These are phyloP conservation scores for Lentinula detonsa DNA, from an alignment of 768 basidiomycete genomes.

Conservation along the genomic window DNA sequence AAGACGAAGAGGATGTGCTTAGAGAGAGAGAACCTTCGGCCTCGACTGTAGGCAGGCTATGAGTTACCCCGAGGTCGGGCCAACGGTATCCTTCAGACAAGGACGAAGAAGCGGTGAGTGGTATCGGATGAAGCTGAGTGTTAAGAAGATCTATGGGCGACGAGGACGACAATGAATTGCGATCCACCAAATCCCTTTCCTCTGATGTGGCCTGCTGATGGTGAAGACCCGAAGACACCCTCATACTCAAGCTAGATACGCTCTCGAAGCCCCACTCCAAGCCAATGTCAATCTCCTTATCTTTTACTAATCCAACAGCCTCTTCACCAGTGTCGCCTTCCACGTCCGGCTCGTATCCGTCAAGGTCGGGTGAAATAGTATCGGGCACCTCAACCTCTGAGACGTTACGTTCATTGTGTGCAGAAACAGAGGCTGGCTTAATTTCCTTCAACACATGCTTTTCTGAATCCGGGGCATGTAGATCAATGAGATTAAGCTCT, in stretches of 20 bases:
- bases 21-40: not conserved
- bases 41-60: not conserved
- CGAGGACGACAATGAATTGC: not conserved
- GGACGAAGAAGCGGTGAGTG: not conserved
- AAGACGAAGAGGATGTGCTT: not conserved
- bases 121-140: not conserved
- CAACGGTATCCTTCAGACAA: not conserved
- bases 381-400: not conserved
- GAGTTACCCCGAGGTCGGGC: not conserved
- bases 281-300: constrained; percentile 3
- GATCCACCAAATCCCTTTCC: not conserved
- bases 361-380: not conserved
- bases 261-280: constrained; percentile 4
- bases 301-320: not conserved
- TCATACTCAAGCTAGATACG: not conserved
- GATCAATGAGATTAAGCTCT: constrained; percentile 4
- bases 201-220: not conserved
- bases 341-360: not conserved
- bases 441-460: not conserved
- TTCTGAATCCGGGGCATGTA: not conserved
- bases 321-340: not conserved
- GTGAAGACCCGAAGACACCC: not conserved
- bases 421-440: not conserved
- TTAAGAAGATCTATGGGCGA: not conserved
- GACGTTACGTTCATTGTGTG: not conserved